These are phyloP conservation scores for Cordyceps sp. DNA, from an alignment of 2,329 filamentous ascomycete genomes.

Conservation along the genomic window DNA sequence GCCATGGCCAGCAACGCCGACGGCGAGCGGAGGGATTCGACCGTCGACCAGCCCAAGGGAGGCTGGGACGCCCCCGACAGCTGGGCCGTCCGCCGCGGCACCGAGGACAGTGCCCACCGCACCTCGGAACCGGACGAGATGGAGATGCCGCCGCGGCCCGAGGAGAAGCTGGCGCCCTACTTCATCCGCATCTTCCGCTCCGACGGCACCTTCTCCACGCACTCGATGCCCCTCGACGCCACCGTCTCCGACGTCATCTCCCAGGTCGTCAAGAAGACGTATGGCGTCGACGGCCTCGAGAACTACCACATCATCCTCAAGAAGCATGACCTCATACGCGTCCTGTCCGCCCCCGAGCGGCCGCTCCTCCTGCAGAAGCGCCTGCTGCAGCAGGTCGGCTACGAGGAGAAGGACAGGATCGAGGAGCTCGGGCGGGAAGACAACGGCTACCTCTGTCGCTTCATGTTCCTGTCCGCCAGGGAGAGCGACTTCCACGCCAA, in stretches of 20 bases:
- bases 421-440: slow-evolving; percentile 93
- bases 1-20: slow-evolving; percentile 30
- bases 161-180: slow-evolving; percentile 62
- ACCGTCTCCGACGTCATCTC: slow-evolving; percentile 74
- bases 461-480: slow-evolving; percentile 82
- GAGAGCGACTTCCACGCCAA: slow-evolving; percentile 61
- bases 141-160: slow-evolving; percentile 47
- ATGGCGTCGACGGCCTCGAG: slow-evolving; percentile 73
- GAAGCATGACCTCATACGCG: slow-evolving; percentile 77
- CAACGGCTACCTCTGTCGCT: slow-evolving; percentile 91
- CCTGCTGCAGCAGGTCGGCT: slow-evolving; percentile 80
- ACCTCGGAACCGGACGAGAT: slow-evolving; percentile 49
- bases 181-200: slow-evolving; percentile 92
- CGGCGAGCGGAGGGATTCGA: slow-evolving; percentile 20
- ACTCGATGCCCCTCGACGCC: slow-evolving; percentile 70
- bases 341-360: slow-evolving; percentile 61
- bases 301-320: slow-evolving; percentile 94
- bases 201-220: slow-evolving; percentile 85
- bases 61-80: slow-evolving; percentile 92
- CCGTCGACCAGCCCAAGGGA: slow-evolving; percentile 26
- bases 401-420: slow-evolving; percentile 69
- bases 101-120: slow-evolving; percentile 45
- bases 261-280: slow-evolving; percentile 90
- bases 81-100: slow-evolving; percentile 72
- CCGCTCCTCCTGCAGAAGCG: slow-evolving; percentile 85